Evolutionary conservation across 2,329 filamentous ascomycete genomes (phyloP).

Genomic region (Claviceps sp.): DNA sequence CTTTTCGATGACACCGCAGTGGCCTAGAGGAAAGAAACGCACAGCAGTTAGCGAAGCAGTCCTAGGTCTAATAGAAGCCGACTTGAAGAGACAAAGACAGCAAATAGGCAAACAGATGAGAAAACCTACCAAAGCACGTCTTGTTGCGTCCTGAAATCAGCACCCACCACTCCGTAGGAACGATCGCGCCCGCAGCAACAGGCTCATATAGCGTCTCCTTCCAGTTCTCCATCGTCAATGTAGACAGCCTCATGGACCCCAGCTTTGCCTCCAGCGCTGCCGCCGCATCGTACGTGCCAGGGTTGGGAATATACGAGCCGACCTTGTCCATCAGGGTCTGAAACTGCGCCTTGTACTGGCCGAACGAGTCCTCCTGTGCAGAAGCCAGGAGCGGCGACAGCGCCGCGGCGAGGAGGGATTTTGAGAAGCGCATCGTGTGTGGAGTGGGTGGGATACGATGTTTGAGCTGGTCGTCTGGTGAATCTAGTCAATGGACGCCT

Average conservation of each 20-base stretch:
- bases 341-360: slow-evolving; percentile 49
- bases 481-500: neutral
- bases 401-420: slow-evolving; percentile 34
- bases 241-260: slow-evolving; percentile 29
- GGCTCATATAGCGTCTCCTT: slow-evolving; percentile 51
- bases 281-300: slow-evolving; percentile 27
- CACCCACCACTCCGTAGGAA: slow-evolving; percentile 65
- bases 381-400: slow-evolving; percentile 40
- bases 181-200: slow-evolving; percentile 43
- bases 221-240: slow-evolving; percentile 57
- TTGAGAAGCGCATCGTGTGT: slow-evolving; percentile 44
- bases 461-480: neutral
- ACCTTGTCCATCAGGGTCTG: slow-evolving; percentile 51
- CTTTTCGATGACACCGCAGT: slow-evolving; percentile 49
- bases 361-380: slow-evolving; percentile 37
- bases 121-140: slow-evolving; percentile 53
- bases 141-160: slow-evolving; percentile 63
- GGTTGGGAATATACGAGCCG: slow-evolving; percentile 36
- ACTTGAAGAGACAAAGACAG: slow-evolving; percentile 8
- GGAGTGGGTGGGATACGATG: neutral
- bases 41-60: neutral
- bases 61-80: neutral
- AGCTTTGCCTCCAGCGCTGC: slow-evolving; percentile 29
- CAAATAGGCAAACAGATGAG: neutral
- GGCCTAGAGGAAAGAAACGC: slow-evolving; percentile 29